A percentile compares a stretch with the other conserved stretches of the same genome.
Conservation (phyloP, 208 protist species). For the Plasmodiophora brassicae region DNA sequence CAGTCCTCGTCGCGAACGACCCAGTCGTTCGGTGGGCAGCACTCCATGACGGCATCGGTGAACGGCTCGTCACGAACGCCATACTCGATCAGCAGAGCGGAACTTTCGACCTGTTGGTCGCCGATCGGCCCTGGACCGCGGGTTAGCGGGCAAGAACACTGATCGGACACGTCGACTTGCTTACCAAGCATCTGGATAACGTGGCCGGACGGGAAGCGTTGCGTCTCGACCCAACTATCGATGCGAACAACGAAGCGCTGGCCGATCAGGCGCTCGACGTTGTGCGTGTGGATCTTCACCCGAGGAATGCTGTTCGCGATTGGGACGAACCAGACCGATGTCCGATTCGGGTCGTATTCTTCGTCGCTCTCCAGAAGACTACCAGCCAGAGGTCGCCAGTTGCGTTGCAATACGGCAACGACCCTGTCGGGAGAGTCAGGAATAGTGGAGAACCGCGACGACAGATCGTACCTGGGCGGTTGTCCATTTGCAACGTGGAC, state of each 20-base stretch:
- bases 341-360: neutral
- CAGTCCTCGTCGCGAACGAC: conserved; percentile 43
- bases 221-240: conserved; percentile 48
- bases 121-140: conserved; percentile 48
- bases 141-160: neutral
- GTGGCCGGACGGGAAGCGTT: conserved; percentile 51
- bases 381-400: neutral
- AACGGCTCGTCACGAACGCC: conserved; percentile 52
- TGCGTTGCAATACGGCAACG: neutral
- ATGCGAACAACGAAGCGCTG: conserved; percentile 51
- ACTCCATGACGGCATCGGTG: conserved; percentile 11
- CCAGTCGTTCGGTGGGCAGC: conserved; percentile 35
- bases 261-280: conserved; percentile 37
- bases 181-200: conserved; percentile 52
- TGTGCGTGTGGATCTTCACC: conserved; percentile 18
- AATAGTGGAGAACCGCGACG: neutral
- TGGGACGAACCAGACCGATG: conserved; percentile 33
- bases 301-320: neutral
- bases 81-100: conserved; percentile 63
- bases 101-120: conserved; percentile 66
- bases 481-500: neutral
- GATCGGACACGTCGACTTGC: neutral
- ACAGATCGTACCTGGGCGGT: neutral
- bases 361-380: conserved; percentile 24
- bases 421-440: neutral